A percentile compares a stretch with the other conserved stretches of the same genome.
Evolutionary conservation across 1,284 basidiomycete genomes (phyloP).

Genomic region (Salmacisia buchloeana): DNA sequence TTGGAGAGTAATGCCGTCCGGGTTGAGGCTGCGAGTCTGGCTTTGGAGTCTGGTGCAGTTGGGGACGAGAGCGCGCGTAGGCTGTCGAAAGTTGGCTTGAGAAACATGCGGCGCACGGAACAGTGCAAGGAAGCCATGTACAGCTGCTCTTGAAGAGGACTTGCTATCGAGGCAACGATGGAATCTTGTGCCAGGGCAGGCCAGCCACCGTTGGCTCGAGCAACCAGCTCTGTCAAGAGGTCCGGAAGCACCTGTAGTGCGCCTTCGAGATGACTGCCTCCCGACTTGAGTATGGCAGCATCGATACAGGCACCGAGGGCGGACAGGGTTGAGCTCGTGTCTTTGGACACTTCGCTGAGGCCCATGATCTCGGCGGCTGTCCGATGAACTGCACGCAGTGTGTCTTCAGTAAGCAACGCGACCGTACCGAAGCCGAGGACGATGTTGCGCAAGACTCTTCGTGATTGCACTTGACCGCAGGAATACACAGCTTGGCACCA

Average conservation of each 20-base stretch:
- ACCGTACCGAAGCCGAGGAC: not conserved
- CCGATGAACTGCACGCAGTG: not conserved
- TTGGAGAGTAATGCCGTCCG: not conserved
- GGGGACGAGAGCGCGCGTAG: not conserved
- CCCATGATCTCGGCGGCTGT: not conserved
- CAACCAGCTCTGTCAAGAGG: not conserved
- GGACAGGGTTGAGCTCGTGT: too few relatives aligned
- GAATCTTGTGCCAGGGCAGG: not conserved
- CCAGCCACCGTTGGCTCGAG: not conserved
- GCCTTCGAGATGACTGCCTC: not conserved
- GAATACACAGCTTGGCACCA: not conserved
- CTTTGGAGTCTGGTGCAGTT: too few relatives aligned
- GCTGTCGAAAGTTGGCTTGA: not conserved
- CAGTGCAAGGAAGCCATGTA: not conserved
- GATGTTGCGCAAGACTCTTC: not conserved
- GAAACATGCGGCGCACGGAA: not conserved
- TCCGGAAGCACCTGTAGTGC: not conserved
- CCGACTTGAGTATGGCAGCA: too few relatives aligned
- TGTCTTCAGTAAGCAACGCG: conserved; percentile 3
- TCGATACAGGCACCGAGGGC: too few relatives aligned
- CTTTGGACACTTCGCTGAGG: too few relatives aligned
- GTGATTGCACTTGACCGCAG: too few relatives aligned
- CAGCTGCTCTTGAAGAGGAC: not conserved
- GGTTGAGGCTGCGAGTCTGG: not conserved
- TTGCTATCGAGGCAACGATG: not conserved